phyloP scores from a whole-genome alignment of 164 flowering plant species.

The Macadamia integrifolia region DNA sequence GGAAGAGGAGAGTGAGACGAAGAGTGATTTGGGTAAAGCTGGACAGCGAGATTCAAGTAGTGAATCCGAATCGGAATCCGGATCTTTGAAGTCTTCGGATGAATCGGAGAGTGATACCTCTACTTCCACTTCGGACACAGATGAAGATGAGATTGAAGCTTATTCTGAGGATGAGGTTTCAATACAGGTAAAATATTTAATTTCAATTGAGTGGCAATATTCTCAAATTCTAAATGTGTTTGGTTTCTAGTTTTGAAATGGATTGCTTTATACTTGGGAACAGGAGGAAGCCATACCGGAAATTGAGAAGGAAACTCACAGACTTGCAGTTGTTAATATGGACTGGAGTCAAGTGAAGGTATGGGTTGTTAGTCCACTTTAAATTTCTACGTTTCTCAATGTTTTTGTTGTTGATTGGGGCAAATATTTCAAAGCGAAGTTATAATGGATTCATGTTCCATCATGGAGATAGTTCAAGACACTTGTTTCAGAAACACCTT shows the following conservation, averaged over 20 bases:
- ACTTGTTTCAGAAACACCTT: not conserved
- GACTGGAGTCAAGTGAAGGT: constrained; percentile 90
- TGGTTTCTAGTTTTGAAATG: not conserved
- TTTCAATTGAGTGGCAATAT: not conserved
- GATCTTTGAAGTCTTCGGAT: constrained; percentile 2
- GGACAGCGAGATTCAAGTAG: not conserved
- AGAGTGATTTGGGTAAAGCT: not conserved
- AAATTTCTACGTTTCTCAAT: not conserved
- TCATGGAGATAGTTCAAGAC: too few species aligned
- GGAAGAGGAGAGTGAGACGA: not conserved
- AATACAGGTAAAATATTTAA: constrained; percentile 17
- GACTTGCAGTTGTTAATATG: constrained; percentile 83
- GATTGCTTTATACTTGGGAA: constrained; percentile 1
- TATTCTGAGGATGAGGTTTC: constrained; percentile 23
- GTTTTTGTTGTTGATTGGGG: too few species aligned
- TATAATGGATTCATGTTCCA: too few species aligned
- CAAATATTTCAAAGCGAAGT: too few species aligned
- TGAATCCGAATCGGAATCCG: constrained; percentile 11
- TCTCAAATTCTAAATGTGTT: not conserved
- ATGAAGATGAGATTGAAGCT: constrained; percentile 28
- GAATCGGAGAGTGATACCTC: constrained; percentile 14
- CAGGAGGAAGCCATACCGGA: constrained; percentile 61
- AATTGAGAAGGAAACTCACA: constrained; percentile 64
- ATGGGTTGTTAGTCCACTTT: constrained; percentile 6
- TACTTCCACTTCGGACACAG: constrained; percentile 23